Percentiles rank a stretch among this genome's conserved stretches.
phyloP scores from a whole-genome alignment of 2,329 filamentous ascomycete genomes.

The Botrytis galanthina region DNA sequence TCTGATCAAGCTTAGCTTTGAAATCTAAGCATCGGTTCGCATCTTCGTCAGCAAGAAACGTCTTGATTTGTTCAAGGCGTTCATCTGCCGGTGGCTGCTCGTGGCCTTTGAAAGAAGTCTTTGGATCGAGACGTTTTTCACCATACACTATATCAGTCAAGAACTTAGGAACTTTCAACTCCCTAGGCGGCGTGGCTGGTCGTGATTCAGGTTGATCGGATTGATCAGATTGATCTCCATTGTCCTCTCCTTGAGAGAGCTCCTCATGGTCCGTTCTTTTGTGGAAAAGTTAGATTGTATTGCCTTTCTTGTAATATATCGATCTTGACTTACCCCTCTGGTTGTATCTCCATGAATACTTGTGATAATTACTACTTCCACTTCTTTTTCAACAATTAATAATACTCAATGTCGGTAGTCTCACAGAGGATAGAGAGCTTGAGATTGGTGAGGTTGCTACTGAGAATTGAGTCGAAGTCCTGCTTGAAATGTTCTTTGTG shows the following conservation, averaged over 20 bases:
- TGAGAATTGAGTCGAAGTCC: not conserved
- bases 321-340: not conserved
- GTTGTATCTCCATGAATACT: not conserved
- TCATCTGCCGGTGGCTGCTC: conserved; percentile 39
- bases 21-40: conserved; percentile 44
- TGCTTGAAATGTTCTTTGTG: not conserved
- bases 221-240: not conserved
- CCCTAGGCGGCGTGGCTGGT: not conserved
- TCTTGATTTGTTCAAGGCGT: conserved; percentile 39
- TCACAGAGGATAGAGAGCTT: not conserved
- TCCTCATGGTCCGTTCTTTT: not conserved
- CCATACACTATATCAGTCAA: not conserved
- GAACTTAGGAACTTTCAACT: conserved; percentile 12
- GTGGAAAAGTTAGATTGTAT: not conserved
- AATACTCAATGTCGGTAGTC: not conserved
- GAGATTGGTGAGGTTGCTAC: not conserved
- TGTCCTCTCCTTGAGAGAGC: not conserved
- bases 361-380: not conserved
- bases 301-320: not conserved
- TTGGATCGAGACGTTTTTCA: not conserved
- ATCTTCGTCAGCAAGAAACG: conserved; percentile 52
- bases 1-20: conserved; percentile 39
- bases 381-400: not conserved
- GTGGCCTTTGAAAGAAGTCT: conserved; percentile 28
- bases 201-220: not conserved